Evolutionary conservation across 2,329 filamentous ascomycete species (phyloP), one percentile per base, ranked within the genome.

Genomic region (Diaporthe capsici): DNA sequence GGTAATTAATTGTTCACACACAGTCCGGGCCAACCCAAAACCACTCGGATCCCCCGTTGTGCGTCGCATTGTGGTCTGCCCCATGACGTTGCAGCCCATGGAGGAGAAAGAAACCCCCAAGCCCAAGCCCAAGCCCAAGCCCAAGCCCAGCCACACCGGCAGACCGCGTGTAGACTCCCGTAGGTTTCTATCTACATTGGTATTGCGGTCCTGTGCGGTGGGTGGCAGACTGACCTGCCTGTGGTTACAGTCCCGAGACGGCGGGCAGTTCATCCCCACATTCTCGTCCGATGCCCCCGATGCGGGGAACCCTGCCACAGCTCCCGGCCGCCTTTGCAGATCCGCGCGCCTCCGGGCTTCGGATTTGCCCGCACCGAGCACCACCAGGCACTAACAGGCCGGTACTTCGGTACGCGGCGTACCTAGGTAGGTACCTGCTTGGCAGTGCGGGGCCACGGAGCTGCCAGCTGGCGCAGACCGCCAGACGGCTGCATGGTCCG

Each of bases 241-340:
- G 22, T 61, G 34, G 25, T 31, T 31, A 15, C 25, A 49, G 17
- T n/a, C 25, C 61, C 10, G 28, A 37, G 20, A 22, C 63, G 20
- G 20, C 63, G 63, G 44, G 12, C 63, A 51, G 65, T 68, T 68
- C 65, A 53, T 53, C 65, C 65, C 65, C 65, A 68, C 65, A 53
- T 53, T 22, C 47, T 51, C 34, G 47, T 53, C 63, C 63, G 28
- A 51, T 68, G 37, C 8, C 37, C 4, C 39, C 12, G 31, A 34
- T 49, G 71, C 71, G 71, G 71, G 71, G 71, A 72, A 71, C 34
- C 71, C 71, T 61, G 57, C 39, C 42, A 53, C 25, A 44, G 25
- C 34, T 13, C 37, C 42, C 13, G 42, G 28, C 28, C 37, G 17
- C 42, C 28, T 44, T 44, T 15, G 22, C 17, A 17, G 57, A 61